These are phyloP conservation scores for Rhizoclosmatium globosum DNA, from an alignment of 192 early-diverging fungal species.

Conservation along the genomic window DNA sequence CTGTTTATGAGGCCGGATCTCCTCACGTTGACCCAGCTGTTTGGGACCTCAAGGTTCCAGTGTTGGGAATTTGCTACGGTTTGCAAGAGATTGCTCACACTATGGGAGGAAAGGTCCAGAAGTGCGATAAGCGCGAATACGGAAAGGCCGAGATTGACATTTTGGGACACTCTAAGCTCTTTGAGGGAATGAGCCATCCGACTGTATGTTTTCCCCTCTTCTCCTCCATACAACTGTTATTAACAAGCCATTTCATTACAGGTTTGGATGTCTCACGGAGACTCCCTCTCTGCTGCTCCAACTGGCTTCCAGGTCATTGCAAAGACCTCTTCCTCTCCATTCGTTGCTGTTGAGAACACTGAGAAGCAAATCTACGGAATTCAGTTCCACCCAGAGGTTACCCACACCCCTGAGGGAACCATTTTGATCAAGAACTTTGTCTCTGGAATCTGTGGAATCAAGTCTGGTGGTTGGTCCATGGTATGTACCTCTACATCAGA, in stretches of 20 bases:
- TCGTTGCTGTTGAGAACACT: constrained; percentile 86
- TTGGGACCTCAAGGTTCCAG: constrained; percentile 87
- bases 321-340: constrained; percentile 86
- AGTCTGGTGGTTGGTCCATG: constrained; percentile 93
- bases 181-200: constrained; percentile 73
- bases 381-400: constrained; percentile 99
- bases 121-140: constrained; percentile 93
- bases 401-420: constrained; percentile 91
- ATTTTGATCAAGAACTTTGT: constrained; percentile 94
- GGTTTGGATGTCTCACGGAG: constrained; percentile 99
- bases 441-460: constrained; percentile 79
- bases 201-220: constrained; percentile 48
- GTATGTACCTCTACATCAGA: constrained; percentile 36
- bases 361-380: constrained; percentile 90
- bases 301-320: constrained; percentile 86
- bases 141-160: constrained; percentile 86
- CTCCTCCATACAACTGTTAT: not conserved
- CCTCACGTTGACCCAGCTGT: constrained; percentile 93
- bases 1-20: constrained; percentile 93
- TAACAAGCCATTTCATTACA: constrained; percentile 9
- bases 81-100: constrained; percentile 95
- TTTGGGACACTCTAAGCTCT: constrained; percentile 70
- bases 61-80: constrained; percentile 99
- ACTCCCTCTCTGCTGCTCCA: constrained; percentile 87
- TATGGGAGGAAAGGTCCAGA: constrained; percentile 87